phyloP scores from a whole-genome alignment of 2,329 filamentous ascomycete species.

The Ampelomyces quisqualis region DNA sequence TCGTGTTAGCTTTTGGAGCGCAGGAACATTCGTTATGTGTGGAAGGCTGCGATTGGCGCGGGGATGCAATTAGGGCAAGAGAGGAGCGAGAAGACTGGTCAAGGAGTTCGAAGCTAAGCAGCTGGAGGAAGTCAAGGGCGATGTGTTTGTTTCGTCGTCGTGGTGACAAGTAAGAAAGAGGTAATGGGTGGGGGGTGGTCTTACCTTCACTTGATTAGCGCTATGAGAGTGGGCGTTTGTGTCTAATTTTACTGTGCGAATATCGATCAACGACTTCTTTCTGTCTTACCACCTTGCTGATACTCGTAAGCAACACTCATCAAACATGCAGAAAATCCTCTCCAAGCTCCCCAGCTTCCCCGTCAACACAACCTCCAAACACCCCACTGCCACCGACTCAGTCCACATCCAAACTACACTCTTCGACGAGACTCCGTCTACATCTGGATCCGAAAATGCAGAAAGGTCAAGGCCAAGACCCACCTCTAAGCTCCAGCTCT shows the following conservation, averaged over 20 bases:
- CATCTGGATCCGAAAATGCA: too few relatives aligned
- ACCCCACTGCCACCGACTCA: slow-evolving; percentile 1
- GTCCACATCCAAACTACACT: background rate
- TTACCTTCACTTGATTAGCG: background rate
- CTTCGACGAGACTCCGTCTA: background rate
- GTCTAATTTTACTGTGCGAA: background rate
- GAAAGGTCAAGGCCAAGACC: too few relatives aligned
- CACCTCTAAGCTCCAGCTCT: background rate
- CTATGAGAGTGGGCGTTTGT: background rate
- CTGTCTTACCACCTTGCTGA: background rate
- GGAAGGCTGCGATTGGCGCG: slow-evolving; percentile 30
- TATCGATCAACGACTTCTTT: too few relatives aligned
- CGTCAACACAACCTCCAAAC: background rate
- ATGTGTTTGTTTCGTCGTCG: background rate
- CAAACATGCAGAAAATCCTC: background rate
- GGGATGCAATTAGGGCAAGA: slow-evolving; percentile 27
- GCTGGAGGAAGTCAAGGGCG: slow-evolving; percentile 2
- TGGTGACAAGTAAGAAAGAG: background rate
- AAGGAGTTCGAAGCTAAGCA: slow-evolving; percentile 15
- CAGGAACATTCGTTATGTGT: too few relatives aligned
- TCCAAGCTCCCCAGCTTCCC: background rate
- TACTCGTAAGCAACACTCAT: background rate
- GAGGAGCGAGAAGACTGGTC: slow-evolving; percentile 13
- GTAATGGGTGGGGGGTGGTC: background rate
- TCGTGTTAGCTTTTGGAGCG: too few relatives aligned